Evolutionary conservation across 2,329 filamentous ascomycete species (phyloP).

Genomic region (Neonectria sp.): DNA sequence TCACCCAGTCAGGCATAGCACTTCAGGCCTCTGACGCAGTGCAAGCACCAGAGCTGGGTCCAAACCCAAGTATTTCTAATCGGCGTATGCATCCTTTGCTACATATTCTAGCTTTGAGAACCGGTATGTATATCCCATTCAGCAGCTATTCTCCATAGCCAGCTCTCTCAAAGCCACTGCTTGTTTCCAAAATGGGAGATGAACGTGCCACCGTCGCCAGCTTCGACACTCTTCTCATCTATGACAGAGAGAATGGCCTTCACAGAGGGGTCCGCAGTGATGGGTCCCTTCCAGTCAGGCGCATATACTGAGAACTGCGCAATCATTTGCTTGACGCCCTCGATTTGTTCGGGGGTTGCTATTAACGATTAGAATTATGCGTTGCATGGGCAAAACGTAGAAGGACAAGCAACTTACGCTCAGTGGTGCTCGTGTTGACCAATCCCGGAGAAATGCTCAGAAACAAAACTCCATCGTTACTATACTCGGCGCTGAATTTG

Average conservation of each 20-base stretch:
- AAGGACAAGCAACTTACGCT: conserved; percentile 40
- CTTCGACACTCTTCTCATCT: conserved; percentile 58
- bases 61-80: too few relatives aligned
- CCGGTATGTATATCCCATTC: too few relatives aligned
- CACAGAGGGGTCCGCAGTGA: conserved; percentile 55
- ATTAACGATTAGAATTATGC: background rate
- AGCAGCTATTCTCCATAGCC: too few relatives aligned
- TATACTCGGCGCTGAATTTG: conserved; percentile 67
- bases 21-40: too few relatives aligned
- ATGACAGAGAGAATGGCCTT: conserved; percentile 53
- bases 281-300: conserved; percentile 55
- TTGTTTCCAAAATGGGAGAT: conserved; percentile 69
- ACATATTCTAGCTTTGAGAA: too few relatives aligned
- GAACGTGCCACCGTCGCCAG: conserved; percentile 64
- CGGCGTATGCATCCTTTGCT: too few relatives aligned
- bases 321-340: conserved; percentile 42
- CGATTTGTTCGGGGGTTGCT: conserved; percentile 48
- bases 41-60: too few relatives aligned
- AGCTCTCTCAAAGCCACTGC: conserved; percentile 63
- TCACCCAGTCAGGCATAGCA: too few relatives aligned
- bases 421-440: conserved; percentile 59
- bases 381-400: background rate
- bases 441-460: conserved; percentile 66
- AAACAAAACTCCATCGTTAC: conserved; percentile 66
- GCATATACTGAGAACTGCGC: conserved; percentile 54